These are phyloP conservation scores for Plasmodium malariae DNA, from an alignment of 169 alveolate genomes.

Conservation along the genomic window DNA sequence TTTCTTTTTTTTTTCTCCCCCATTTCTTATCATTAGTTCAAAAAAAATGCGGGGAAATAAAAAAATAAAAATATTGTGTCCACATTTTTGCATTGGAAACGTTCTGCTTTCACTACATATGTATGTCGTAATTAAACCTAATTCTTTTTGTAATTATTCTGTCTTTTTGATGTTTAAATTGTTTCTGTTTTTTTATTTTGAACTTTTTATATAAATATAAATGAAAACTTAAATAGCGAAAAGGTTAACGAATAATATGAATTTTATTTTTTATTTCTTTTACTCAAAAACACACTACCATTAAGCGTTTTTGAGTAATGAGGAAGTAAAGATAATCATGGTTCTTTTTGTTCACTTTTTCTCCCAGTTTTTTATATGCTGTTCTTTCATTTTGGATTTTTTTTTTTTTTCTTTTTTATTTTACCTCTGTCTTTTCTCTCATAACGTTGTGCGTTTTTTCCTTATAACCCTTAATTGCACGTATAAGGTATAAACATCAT, in stretches of 20 bases:
- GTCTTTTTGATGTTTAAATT: constrained; percentile 26
- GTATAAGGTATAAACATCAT: not conserved
- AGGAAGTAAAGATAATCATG: not conserved
- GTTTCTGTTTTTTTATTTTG: constrained; percentile 19
- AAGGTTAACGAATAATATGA: no score
- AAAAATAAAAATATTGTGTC: no score
- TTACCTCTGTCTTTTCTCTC: not conserved
- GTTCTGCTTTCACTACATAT: no score
- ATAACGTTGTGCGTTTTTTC: not conserved
- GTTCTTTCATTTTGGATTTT: not conserved
- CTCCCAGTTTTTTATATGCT: not conserved
- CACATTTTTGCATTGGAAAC: no score
- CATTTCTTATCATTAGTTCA: no score
- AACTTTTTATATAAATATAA: constrained; percentile 10
- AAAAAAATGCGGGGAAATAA: no score
- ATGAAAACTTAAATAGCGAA: no score
- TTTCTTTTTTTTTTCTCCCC: constrained; percentile 9
- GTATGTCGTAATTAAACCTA: no score
- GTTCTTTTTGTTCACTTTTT: not conserved
- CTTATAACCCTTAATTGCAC: not conserved
- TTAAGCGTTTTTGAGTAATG: no score
- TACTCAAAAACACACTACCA: not conserved
- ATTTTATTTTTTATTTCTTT: no score
- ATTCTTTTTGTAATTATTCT: not conserved
- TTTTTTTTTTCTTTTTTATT: no score